Evolutionary conservation across 345 rosid species (phyloP).

Genomic region (Melaleuca quinquenervia): DNA sequence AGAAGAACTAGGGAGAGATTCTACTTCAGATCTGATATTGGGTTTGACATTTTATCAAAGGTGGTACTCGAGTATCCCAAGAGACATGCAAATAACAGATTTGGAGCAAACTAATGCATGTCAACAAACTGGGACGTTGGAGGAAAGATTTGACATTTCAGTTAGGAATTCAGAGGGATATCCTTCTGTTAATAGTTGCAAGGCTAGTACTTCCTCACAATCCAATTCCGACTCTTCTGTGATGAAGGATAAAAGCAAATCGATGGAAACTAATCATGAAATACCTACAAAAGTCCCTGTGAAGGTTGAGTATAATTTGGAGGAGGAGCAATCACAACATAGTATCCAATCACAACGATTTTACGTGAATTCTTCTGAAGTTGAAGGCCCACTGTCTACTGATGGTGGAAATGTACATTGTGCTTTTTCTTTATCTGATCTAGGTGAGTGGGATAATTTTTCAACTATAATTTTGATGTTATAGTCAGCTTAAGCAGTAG

Average conservation of each 20-base stretch:
- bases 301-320: constrained; percentile 15
- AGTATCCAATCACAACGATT: constrained; percentile 13
- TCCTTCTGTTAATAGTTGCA: constrained; percentile 15
- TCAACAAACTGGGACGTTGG: constrained; percentile 16
- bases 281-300: not conserved
- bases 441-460: constrained; percentile 36
- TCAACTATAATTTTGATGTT: not conserved
- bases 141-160: constrained; percentile 10
- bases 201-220: constrained; percentile 16
- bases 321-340: constrained; percentile 6
- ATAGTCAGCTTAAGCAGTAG: not conserved
- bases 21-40: constrained; percentile 32
- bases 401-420: constrained; percentile 19
- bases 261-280: constrained; percentile 5
- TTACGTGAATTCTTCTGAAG: constrained; percentile 36
- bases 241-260: constrained; percentile 30
- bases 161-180: constrained; percentile 14
- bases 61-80: constrained; percentile 40
- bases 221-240: constrained; percentile 53
- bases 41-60: constrained; percentile 56
- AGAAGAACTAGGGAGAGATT: constrained; percentile 29
- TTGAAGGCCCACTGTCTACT: constrained; percentile 20
- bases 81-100: constrained; percentile 28
- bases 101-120: constrained; percentile 4
- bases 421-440: constrained; percentile 24